Percentiles rank a stretch among this genome's conserved stretches.
These are phyloP conservation scores for Beauveria caledonica DNA, from an alignment of 2,329 filamentous ascomycete genomes.

Conservation along the genomic window DNA sequence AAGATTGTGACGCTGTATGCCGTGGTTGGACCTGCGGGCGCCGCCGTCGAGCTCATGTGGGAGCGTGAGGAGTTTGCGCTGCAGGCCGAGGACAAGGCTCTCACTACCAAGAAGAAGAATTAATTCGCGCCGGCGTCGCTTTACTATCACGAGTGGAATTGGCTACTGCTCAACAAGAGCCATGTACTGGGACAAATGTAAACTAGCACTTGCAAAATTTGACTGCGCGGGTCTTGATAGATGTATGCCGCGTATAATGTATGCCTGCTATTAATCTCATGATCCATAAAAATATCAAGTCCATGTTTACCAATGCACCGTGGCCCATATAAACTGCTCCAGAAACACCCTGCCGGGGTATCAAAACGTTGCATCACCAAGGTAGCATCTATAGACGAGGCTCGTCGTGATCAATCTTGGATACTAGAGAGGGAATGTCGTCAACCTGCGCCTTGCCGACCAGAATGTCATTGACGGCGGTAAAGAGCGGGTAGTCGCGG, in stretches of 20 bases:
- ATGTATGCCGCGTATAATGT: conserved; percentile 3
- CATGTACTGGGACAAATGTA: not conserved
- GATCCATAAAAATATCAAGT: not conserved
- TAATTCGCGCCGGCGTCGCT: not conserved
- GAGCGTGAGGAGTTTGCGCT: conserved; percentile 16
- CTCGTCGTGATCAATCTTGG: conserved; percentile 18
- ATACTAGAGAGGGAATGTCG: conserved; percentile 67
- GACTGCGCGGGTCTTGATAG: not conserved
- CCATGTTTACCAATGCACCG: not conserved
- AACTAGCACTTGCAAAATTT: not conserved
- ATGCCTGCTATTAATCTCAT: conserved; percentile 3
- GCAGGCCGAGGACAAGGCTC: conserved; percentile 5
- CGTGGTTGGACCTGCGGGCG: conserved; percentile 13
- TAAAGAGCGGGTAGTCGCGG: conserved; percentile 84
- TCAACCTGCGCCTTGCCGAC: conserved; percentile 68
- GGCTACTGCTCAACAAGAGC: not conserved
- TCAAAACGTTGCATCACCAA: conserved; percentile 4
- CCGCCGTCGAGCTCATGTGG: conserved; percentile 17
- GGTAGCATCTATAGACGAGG: not conserved
- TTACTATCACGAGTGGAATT: not conserved
- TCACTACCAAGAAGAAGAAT: conserved; percentile 3
- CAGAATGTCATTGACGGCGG: conserved; percentile 74
- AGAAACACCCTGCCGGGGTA: not conserved
- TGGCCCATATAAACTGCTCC: not conserved
- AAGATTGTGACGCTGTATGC: conserved; percentile 11